These are phyloP conservation scores for Arbutus unedo DNA, from an alignment of 148 eudicot species.

Conservation along the genomic window DNA sequence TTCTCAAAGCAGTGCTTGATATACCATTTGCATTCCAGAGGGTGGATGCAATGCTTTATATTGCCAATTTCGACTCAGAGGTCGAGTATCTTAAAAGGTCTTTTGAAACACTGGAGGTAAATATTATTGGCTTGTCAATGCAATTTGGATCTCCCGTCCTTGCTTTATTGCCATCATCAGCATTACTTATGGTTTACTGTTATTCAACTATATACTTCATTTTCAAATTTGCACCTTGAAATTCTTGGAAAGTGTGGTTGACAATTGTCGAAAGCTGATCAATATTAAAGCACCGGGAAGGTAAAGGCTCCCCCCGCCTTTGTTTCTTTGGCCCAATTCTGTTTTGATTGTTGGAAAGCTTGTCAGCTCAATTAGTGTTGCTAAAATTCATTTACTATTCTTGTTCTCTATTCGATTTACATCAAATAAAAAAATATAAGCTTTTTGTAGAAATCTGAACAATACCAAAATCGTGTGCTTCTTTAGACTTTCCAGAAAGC, in stretches of 20 bases:
- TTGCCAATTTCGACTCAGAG: constrained; percentile 80
- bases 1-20: constrained; percentile 73
- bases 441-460: too few relatives aligned
- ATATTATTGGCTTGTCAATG: background rate
- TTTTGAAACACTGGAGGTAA: constrained; percentile 76
- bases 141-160: background rate
- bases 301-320: too few relatives aligned
- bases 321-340: too few relatives aligned
- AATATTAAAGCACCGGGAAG: too few relatives aligned
- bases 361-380: too few relatives aligned
- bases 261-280: too few relatives aligned
- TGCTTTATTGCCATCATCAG: background rate
- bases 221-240: background rate
- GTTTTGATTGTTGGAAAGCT: too few relatives aligned
- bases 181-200: background rate
- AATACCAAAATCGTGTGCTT: too few relatives aligned
- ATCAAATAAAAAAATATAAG: too few relatives aligned
- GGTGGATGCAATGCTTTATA: constrained; percentile 83
- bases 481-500: too few relatives aligned
- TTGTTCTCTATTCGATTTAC: too few relatives aligned
- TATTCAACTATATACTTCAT: background rate
- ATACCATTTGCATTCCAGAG: constrained; percentile 84
- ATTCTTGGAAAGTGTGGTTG: background rate
- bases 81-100: constrained; percentile 74
- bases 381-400: too few relatives aligned